Conservation (phyloP, 106 monocot species). For the Allium fistulosum region DNA sequence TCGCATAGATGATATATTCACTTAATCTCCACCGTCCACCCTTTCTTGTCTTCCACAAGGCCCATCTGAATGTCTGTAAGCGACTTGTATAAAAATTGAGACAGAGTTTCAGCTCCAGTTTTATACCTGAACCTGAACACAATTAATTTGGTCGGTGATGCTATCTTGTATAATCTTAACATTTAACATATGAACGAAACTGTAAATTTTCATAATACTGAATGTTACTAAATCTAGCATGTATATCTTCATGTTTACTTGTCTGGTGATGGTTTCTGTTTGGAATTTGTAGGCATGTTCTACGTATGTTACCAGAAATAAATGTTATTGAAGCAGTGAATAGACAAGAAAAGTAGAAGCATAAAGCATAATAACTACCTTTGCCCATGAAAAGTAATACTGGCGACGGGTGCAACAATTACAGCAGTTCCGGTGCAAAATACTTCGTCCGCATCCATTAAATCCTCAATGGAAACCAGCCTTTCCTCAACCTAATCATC, state of each 20-base stretch:
- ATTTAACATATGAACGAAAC: too few relatives aligned
- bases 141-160: too few relatives aligned
- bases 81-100: conserved; percentile 18
- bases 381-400: conserved; percentile 29
- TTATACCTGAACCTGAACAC: conserved; percentile 22
- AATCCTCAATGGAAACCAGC: conserved; percentile 41
- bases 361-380: conserved; percentile 15
- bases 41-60: conserved; percentile 40
- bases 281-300: too few relatives aligned
- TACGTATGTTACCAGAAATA: too few relatives aligned
- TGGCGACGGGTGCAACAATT: conserved; percentile 44
- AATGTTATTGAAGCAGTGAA: too few relatives aligned
- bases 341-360: too few relatives aligned
- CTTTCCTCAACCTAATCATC: conserved; percentile 42
- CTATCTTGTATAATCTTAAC: too few relatives aligned
- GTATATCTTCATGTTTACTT: too few relatives aligned
- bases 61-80: conserved; percentile 65
- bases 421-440: conserved; percentile 73
- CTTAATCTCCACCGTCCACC: conserved; percentile 46
- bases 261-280: too few relatives aligned
- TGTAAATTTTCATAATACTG: too few relatives aligned
- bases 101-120: conserved; percentile 22
- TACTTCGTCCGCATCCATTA: conserved; percentile 46
- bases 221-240: too few relatives aligned
- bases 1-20: neutral